These are phyloP conservation scores for Pseudoperonospora humuli DNA, from an alignment of 352 stramenopile genomes.

Conservation along the genomic window DNA sequence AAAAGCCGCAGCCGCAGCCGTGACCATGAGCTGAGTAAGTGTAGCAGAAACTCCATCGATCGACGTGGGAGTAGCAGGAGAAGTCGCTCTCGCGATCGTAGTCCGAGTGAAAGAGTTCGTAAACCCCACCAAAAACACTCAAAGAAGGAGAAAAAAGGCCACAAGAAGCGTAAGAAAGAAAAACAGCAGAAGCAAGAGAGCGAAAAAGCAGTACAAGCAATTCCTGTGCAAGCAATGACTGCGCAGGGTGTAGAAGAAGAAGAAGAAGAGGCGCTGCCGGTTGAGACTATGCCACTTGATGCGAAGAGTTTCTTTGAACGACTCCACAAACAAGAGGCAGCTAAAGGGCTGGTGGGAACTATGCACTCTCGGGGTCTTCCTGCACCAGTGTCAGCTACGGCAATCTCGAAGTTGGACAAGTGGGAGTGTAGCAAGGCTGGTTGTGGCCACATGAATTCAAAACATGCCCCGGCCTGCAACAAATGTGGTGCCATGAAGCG, in stretches of 20 bases:
- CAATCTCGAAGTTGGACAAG: slow-evolving; percentile 28
- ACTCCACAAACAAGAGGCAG: slow-evolving; percentile 48
- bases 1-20: slow-evolving; percentile 9
- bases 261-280: not conserved
- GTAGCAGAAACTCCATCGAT: not conserved
- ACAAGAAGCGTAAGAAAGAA: slow-evolving; percentile 23
- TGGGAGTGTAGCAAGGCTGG: slow-evolving; percentile 64
- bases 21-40: not conserved
- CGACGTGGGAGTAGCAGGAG: not conserved
- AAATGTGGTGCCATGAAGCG: slow-evolving; percentile 78
- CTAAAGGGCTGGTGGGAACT: slow-evolving; percentile 50
- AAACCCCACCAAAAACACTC: slow-evolving; percentile 11
- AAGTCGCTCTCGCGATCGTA: not conserved
- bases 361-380: slow-evolving; percentile 42
- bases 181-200: slow-evolving; percentile 7
- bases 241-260: slow-evolving; percentile 1
- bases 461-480: slow-evolving; percentile 46
- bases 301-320: slow-evolving; percentile 59
- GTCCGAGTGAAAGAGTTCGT: not conserved
- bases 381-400: slow-evolving; percentile 20
- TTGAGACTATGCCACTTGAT: slow-evolving; percentile 8
- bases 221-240: not conserved
- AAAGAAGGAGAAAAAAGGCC: slow-evolving; percentile 22
- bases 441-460: slow-evolving; percentile 65
- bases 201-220: not conserved